Percentiles rank a stretch among this genome's conserved stretches.
Evolutionary conservation across 495 filamentous ascomycete genomes (phyloP).

Genomic region (Penicillium steckii): DNA sequence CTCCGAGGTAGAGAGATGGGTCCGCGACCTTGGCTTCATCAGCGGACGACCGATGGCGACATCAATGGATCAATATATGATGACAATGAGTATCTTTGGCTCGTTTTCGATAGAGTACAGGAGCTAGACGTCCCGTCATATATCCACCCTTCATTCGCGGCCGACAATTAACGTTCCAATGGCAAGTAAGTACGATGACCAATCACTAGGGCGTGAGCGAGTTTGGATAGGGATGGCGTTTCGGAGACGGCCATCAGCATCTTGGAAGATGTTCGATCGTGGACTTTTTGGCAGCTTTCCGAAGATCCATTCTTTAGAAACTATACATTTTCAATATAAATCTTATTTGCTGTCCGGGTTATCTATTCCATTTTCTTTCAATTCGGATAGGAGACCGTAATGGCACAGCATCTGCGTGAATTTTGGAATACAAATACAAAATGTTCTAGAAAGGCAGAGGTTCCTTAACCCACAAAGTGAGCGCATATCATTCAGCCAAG

Average conservation of each 20-base stretch:
- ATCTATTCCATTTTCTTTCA: no score
- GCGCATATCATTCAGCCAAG: no score
- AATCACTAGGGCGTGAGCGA: background rate
- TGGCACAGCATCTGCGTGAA: background rate
- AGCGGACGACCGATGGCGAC: background rate
- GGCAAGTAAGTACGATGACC: background rate
- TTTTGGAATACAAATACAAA: background rate
- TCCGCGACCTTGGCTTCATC: background rate
- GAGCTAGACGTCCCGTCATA: background rate
- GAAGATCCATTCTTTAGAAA: no score
- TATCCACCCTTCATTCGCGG: background rate
- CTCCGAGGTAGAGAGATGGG: background rate
- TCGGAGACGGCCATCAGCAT: background rate
- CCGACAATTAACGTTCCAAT: background rate
- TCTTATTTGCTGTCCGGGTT: no score
- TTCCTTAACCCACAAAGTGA: no score
- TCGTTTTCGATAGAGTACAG: background rate
- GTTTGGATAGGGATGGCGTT: background rate
- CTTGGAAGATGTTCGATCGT: background rate
- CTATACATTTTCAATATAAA: background rate
- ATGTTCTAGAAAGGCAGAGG: no score
- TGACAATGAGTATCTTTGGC: background rate
- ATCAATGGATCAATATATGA: background rate
- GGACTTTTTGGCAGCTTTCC: background rate
- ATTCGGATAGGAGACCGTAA: background rate